Conservation (phyloP, 1,284 basidiomycete species). For the Phylloboletellus chloephorus region DNA sequence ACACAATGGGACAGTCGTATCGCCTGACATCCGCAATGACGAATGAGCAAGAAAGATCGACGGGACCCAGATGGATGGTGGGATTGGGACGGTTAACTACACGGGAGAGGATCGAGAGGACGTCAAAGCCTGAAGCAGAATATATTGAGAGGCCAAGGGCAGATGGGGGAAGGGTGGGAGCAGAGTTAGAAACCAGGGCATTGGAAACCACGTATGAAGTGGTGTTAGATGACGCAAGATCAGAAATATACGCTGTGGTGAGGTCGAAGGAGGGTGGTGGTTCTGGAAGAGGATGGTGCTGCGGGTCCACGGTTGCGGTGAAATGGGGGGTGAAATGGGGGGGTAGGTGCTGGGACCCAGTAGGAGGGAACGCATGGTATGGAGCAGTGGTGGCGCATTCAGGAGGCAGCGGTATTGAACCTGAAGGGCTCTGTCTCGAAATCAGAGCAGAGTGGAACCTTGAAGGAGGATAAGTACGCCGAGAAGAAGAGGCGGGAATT, state of each 20-base stretch:
- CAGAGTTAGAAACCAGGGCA: slow-evolving; percentile 5
- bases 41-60: slow-evolving; percentile 89
- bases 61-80: slow-evolving; percentile 77
- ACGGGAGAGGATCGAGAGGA: slow-evolving; percentile 75
- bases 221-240: slow-evolving; percentile 1
- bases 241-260: slow-evolving; percentile 3
- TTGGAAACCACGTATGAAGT: slow-evolving; percentile 10
- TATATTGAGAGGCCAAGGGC: slow-evolving; percentile 55
- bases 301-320: not conserved
- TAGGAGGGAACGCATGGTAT: not conserved
- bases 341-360: slow-evolving; percentile 1
- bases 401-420: not conserved
- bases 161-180: slow-evolving; percentile 18
- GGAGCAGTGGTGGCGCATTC: slow-evolving; percentile 2
- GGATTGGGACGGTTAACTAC: slow-evolving; percentile 75
- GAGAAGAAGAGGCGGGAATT: slow-evolving; percentile 6
- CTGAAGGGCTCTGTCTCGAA: slow-evolving; percentile 12
- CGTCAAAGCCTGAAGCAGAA: slow-evolving; percentile 86
- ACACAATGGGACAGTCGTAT: slow-evolving; percentile 82
- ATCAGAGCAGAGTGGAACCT: slow-evolving; percentile 24
- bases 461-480: slow-evolving; percentile 13
- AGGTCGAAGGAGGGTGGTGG: slow-evolving; percentile 2
- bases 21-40: slow-evolving; percentile 80
- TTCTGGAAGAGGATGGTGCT: slow-evolving; percentile 10
- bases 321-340: not conserved